Evolutionary conservation across 2,329 filamentous ascomycete genomes (phyloP), one percentile per base, ranked within the genome.

Genomic region (Sclerotinia trifoliorum): DNA sequence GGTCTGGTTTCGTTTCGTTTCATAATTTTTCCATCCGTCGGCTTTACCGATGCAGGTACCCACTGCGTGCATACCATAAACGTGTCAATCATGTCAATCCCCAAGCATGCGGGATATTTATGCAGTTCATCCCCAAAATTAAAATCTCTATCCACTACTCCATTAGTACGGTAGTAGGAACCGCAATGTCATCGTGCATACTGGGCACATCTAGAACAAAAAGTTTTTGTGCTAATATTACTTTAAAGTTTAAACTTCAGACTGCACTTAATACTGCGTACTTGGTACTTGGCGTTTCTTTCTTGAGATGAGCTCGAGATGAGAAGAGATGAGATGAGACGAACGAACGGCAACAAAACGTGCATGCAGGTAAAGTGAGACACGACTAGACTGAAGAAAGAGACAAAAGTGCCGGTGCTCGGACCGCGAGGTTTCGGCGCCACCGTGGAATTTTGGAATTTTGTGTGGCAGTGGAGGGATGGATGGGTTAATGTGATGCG

Each of bases 31-130:
- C 19, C 26, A 19, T 21, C 42, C 44, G 19, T 35, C 57, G 42
- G 57, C 57, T 61, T 48, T 61, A n/a, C 19, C 21, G 26, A 32
- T 48, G 42, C 57, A 60, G 15, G 54, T 32, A 55, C 32, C 52
- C 52, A 35, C 54, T 11, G 7, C 35, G 5, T 56, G 29, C 54
- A n/a, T 35, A 39, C 32, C 54, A 55, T 19, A 55, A 55, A 29
- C 32, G 29, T 56, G 32, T 56, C 29, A 24, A 15, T 15, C 26
- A n/a, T 29, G 6, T 29, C 5, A 7, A 35, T n/a, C 35, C 54
- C 54, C 11, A 39, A 56, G 29, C 15, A 42, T 39, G 19, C 54
- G 32, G 11, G 29, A 32, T 17, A 44, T 29, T 29, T 29, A 21
- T 21, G 39, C 6, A 44, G 19, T 24, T 32, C 57, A 60, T 32